phyloP scores from a whole-genome alignment of 495 filamentous ascomycete species.

The Daldinia concentrica region DNA sequence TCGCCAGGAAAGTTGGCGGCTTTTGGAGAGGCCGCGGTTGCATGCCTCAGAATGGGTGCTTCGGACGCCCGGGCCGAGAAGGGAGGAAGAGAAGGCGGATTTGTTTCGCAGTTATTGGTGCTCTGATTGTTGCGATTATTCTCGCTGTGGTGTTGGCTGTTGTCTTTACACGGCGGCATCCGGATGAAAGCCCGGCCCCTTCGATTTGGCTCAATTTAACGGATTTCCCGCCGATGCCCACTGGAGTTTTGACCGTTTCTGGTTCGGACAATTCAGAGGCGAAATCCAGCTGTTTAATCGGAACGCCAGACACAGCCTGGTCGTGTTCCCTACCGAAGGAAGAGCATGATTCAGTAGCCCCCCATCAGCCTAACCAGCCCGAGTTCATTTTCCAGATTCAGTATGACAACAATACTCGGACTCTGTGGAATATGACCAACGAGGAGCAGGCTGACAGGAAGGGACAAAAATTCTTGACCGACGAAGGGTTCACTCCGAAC shows the following conservation, averaged over 20 bases:
- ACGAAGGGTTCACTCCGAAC: conserved; percentile 60
- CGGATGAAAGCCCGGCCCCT: conserved; percentile 43
- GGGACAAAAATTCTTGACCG: conserved; percentile 24
- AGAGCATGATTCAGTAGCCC: conserved; percentile 66
- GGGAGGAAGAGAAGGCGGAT: conserved; percentile 70
- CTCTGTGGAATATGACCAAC: conserved; percentile 53
- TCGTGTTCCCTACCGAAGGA: conserved; percentile 84
- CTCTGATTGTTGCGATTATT: conserved; percentile 67
- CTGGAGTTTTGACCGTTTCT: conserved; percentile 78
- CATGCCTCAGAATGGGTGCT: conserved; percentile 66
- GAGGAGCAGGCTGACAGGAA: conserved; percentile 21
- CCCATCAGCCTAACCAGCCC: conserved; percentile 70
- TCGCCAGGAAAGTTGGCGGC: conserved; percentile 63
- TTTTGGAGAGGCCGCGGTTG: conserved; percentile 70
- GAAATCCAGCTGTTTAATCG: conserved; percentile 68
- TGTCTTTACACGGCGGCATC: conserved; percentile 62
- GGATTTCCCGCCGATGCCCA: conserved; percentile 84
- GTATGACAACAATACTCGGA: conserved; percentile 74
- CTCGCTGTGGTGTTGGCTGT: conserved; percentile 68
- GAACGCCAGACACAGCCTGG: conserved; percentile 71
- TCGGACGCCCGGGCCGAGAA: conserved; percentile 69
- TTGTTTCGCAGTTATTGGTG: conserved; percentile 63
- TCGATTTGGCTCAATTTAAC: conserved; percentile 81
- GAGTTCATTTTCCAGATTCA: conserved; percentile 82
- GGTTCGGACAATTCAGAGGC: conserved; percentile 67